Evolutionary conservation across 2,329 filamentous ascomycete species (phyloP).

Genomic region (Paraconiothyrium sp.): DNA sequence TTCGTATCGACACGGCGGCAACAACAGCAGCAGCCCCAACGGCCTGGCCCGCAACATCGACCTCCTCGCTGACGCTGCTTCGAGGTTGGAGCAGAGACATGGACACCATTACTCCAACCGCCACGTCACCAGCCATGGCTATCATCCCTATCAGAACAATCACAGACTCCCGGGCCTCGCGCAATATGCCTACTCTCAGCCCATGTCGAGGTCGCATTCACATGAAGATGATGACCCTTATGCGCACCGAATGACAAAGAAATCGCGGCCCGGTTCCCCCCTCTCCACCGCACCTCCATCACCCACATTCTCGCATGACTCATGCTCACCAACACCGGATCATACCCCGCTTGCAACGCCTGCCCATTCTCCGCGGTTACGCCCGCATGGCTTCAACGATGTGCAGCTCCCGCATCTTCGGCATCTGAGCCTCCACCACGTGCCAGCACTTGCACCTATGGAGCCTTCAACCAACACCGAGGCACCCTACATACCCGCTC

Average conservation of each 20-base stretch:
- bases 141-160: slow-evolving; percentile 56
- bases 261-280: slow-evolving; percentile 91
- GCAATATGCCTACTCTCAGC: slow-evolving; percentile 71
- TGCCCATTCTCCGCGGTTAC: slow-evolving; percentile 90
- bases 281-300: slow-evolving; percentile 96
- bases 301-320: slow-evolving; percentile 95
- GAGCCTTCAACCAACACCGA: slow-evolving; percentile 71
- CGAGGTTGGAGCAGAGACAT: slow-evolving; percentile 71
- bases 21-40: slow-evolving; percentile 56
- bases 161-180: slow-evolving; percentile 68
- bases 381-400: slow-evolving; percentile 75
- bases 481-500: slow-evolving; percentile 66
- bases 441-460: slow-evolving; percentile 75
- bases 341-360: slow-evolving; percentile 98
- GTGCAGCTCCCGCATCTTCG: slow-evolving; percentile 89
- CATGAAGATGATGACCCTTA: slow-evolving; percentile 86
- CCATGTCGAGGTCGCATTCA: slow-evolving; percentile 90
- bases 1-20: slow-evolving; percentile 58
- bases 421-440: slow-evolving; percentile 72
- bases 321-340: slow-evolving; percentile 92
- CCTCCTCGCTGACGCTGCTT: slow-evolving; percentile 74
- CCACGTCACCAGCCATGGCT: slow-evolving; percentile 52
- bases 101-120: slow-evolving; percentile 52
- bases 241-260: slow-evolving; percentile 78
- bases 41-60: slow-evolving; percentile 68